Evolutionary conservation across 1,284 basidiomycete species (phyloP).

Genomic region (Tausonia pullulans): DNA sequence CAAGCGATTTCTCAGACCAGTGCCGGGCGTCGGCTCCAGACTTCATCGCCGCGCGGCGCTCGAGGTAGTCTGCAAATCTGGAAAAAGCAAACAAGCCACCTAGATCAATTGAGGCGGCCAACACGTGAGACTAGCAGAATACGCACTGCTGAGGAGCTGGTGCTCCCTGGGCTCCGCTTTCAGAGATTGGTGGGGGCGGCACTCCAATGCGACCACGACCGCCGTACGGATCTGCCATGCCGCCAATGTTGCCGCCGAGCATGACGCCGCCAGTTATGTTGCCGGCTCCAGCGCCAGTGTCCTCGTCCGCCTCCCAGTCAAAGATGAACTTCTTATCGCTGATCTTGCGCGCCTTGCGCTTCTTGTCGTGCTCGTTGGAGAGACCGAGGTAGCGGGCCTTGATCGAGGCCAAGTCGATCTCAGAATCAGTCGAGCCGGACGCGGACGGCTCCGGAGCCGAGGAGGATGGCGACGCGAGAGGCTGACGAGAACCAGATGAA

Average conservation of each 20-base stretch:
- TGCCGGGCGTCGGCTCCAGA: slow-evolving; percentile 79
- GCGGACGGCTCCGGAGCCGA: background rate
- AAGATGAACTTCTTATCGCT: slow-evolving; percentile 96
- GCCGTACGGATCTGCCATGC: slow-evolving; percentile 59
- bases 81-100: background rate
- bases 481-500: background rate
- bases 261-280: slow-evolving; percentile 48
- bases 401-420: slow-evolving; percentile 61
- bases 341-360: slow-evolving; percentile 83
- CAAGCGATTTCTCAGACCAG: slow-evolving; percentile 90
- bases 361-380: slow-evolving; percentile 56
- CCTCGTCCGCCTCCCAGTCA: slow-evolving; percentile 91
- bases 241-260: slow-evolving; percentile 74
- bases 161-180: background rate
- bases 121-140: background rate
- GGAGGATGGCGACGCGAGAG: background rate
- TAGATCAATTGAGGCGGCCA: background rate
- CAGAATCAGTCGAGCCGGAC: slow-evolving; percentile 32
- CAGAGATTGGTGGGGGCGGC: too few species aligned
- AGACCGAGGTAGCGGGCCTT: slow-evolving; percentile 75
- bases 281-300: slow-evolving; percentile 48
- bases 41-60: slow-evolving; percentile 68
- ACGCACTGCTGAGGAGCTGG: background rate
- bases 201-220: slow-evolving; percentile 31
- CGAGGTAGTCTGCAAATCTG: slow-evolving; percentile 64